These are phyloP conservation scores for Thymus quinquecostatus DNA, from an alignment of 257 asterid species.

Conservation along the genomic window DNA sequence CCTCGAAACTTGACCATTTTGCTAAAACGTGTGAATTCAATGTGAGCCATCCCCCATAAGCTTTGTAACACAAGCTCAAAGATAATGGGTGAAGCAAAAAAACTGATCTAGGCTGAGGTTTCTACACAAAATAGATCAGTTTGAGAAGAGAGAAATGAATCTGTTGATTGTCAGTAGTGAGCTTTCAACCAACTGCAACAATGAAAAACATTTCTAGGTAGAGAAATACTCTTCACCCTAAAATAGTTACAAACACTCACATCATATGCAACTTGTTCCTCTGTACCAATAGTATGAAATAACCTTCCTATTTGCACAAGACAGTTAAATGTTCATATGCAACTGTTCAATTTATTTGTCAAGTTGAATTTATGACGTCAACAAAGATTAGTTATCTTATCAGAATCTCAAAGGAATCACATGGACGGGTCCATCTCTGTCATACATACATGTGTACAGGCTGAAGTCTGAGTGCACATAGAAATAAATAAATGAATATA, in stretches of 20 bases:
- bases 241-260: neutral
- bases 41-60: neutral
- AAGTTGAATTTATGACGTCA: neutral
- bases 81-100: neutral
- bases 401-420: neutral
- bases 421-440: neutral
- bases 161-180: neutral
- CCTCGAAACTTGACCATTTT: neutral
- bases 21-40: neutral
- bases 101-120: neutral
- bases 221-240: neutral
- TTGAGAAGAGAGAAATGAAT: neutral
- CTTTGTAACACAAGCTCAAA: neutral
- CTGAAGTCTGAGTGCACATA: neutral
- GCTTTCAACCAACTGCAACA: neutral
- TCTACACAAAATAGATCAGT: neutral
- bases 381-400: neutral
- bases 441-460: neutral
- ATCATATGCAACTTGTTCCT: too few species aligned
- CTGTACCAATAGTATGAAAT: too few species aligned
- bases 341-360: conserved; percentile 3
- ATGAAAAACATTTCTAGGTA: neutral
- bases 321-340: neutral
- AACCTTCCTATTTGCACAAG: too few species aligned
- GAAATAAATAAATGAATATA: neutral